These are phyloP conservation scores for Barnettozyma sucrosica DNA, from an alignment of 805 yeast genomes.

Conservation along the genomic window DNA sequence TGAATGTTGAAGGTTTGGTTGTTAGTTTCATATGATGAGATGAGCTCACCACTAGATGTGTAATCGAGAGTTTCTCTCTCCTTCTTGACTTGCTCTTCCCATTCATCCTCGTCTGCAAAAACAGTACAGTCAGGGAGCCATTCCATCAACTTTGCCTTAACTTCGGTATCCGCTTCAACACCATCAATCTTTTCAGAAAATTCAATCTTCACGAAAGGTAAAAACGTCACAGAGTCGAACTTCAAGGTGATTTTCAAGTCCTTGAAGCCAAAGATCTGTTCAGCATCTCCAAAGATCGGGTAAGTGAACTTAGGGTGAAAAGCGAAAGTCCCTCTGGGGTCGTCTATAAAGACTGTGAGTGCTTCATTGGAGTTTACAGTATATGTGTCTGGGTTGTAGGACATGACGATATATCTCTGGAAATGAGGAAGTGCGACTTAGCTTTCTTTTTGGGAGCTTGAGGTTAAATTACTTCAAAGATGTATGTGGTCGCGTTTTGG, in stretches of 20 bases:
- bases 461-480: not conserved
- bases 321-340: conserved; percentile 49
- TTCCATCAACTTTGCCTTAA: conserved; percentile 46
- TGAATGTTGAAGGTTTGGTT: conserved; percentile 45
- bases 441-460: not conserved
- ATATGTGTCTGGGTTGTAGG: conserved; percentile 66
- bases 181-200: conserved; percentile 51
- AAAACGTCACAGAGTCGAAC: conserved; percentile 68
- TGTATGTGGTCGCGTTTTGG: not conserved
- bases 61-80: conserved; percentile 32
- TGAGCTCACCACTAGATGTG: conserved; percentile 18
- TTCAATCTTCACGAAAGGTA: conserved; percentile 63
- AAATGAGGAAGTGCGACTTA: not conserved
- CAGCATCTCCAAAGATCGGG: conserved; percentile 90
- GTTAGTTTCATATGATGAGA: conserved; percentile 30
- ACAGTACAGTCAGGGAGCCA: conserved; percentile 59
- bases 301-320: conserved; percentile 83
- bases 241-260: conserved; percentile 60
- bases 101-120: conserved; percentile 55
- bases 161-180: conserved; percentile 41
- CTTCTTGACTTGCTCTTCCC: conserved; percentile 52
- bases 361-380: conserved; percentile 68
- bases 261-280: conserved; percentile 79
- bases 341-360: conserved; percentile 53
- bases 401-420: conserved; percentile 17